Conservation (phyloP, 1,284 basidiomycete species). For the Fomitopsis pinicola region DNA sequence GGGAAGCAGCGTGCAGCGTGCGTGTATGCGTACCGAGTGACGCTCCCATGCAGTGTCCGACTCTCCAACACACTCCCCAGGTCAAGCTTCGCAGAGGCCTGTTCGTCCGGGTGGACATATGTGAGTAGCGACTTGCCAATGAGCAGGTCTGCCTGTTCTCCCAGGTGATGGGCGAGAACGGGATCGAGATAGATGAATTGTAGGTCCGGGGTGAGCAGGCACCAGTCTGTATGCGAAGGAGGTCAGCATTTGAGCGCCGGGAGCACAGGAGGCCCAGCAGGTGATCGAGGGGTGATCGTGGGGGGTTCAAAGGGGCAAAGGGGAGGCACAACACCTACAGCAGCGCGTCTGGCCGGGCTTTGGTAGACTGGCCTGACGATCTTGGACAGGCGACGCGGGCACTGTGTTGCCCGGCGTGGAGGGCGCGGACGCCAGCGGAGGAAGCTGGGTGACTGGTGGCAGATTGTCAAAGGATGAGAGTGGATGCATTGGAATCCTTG, state of each 20-base stretch:
- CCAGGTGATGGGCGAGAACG: slow-evolving; percentile 74
- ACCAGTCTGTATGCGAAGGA: slow-evolving; percentile 51
- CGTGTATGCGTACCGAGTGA: slow-evolving; percentile 67
- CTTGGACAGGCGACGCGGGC: slow-evolving; percentile 12
- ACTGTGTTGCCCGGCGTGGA: slow-evolving; percentile 10
- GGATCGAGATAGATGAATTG: slow-evolving; percentile 90
- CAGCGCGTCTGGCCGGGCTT: slow-evolving; percentile 69
- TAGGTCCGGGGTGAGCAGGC: slow-evolving; percentile 68
- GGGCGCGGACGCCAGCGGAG: slow-evolving; percentile 14
- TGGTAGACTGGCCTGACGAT: slow-evolving; percentile 35
- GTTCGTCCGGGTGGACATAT: slow-evolving; percentile 90
- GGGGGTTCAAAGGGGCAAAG: slow-evolving; percentile 17
- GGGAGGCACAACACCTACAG: slow-evolving; percentile 52
- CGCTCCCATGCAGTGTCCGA: slow-evolving; percentile 85
- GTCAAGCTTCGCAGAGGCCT: slow-evolving; percentile 73
- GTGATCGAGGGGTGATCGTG: slow-evolving; percentile 34
- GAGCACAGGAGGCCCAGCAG: slow-evolving; percentile 16
- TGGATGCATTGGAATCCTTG: slow-evolving; percentile 19
- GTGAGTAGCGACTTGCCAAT: slow-evolving; percentile 76
- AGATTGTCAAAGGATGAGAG: slow-evolving; percentile 31
- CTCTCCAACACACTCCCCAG: slow-evolving; percentile 75
- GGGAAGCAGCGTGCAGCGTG: slow-evolving; percentile 6
- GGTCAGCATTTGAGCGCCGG: slow-evolving; percentile 19
- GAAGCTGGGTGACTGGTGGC: slow-evolving; percentile 15
- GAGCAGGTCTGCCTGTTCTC: slow-evolving; percentile 63